phyloP scores from a whole-genome alignment of 164 flowering plant genomes.

The Hamamelis virginiana region DNA sequence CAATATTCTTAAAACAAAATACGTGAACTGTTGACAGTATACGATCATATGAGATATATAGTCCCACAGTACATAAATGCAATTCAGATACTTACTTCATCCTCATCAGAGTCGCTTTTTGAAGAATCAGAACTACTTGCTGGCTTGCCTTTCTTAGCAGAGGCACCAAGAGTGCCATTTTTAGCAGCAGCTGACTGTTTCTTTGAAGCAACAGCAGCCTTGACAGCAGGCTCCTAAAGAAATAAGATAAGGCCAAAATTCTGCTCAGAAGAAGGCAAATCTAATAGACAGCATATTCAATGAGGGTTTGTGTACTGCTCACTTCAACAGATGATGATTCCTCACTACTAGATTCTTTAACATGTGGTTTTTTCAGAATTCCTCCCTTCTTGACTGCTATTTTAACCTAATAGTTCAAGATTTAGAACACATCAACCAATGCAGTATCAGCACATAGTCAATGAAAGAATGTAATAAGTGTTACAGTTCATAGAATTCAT shows the following conservation, averaged over 20 bases:
- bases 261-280: background rate
- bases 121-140: conserved; percentile 23
- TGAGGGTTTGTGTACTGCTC: background rate
- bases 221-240: conserved; percentile 25
- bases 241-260: background rate
- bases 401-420: conserved; percentile 11
- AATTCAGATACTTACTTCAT: conserved; percentile 22
- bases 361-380: conserved; percentile 12
- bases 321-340: conserved; percentile 40
- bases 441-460: background rate
- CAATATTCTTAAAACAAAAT: no score
- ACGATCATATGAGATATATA: no score
- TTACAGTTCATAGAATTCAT: no score
- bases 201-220: background rate
- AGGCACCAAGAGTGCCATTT: conserved; percentile 23
- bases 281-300: background rate
- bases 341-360: conserved; percentile 19
- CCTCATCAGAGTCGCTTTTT: conserved; percentile 24
- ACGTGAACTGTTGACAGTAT: no score
- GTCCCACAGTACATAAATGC: background rate
- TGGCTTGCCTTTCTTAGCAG: conserved; percentile 23
- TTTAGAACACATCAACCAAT: background rate
- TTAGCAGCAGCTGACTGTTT: conserved; percentile 19
- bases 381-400: conserved; percentile 11
- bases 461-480: no score